Evolutionary conservation across 169 alveolate genomes (phyloP), one percentile per base, ranked within the genome.

Genomic region (Eimeria mitis): DNA sequence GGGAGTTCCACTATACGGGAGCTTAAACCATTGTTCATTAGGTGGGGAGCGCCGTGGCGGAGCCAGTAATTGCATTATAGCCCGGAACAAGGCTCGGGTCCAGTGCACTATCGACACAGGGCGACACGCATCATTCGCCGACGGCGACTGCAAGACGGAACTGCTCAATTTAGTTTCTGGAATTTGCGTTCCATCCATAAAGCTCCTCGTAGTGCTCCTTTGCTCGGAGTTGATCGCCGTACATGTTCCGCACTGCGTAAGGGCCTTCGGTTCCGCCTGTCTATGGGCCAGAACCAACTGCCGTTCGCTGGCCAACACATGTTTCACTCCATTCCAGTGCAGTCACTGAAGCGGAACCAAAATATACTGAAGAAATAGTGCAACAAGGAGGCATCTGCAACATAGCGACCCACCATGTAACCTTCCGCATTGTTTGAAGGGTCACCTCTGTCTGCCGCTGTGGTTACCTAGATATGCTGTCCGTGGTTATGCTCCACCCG

Each of bases 51-150:
- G 21, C 87, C 37, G 61, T 63, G 44, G 56, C 87, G 87, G 65
- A 44, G 63, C 87, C 44, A 14, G 40, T 7, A 42, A 28, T 8
- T 28, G 61, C 61, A 42, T 28, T 73, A 34, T n/a, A 76, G 63
- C 65, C 63, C 63, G n/a, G 65, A 42, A 8, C 87, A 76, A 47
- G 37, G 87, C 59, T 76, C 87, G 44, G 61, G 87, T 76, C 87
- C 87, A 76, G 87, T 47, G 87, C 90, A 83, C 75, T 19, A 42
- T n/a, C 75, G 65, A 49, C 71, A 83, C 89, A 9, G n/a, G n/a
- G 19, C 42, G 52, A 40, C 34, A 54, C 25, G 90, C 75, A 25
- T 34, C 54, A 31, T 5, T 75, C 54, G 13, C 73, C 21, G 54
- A 1, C 21, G 34, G 28, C 14, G 11, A 31, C 54, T 49, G 44